Evolutionary conservation across 192 early-diverging fungal species (phyloP).

Genomic region (Martensiomyces pterosporus): DNA sequence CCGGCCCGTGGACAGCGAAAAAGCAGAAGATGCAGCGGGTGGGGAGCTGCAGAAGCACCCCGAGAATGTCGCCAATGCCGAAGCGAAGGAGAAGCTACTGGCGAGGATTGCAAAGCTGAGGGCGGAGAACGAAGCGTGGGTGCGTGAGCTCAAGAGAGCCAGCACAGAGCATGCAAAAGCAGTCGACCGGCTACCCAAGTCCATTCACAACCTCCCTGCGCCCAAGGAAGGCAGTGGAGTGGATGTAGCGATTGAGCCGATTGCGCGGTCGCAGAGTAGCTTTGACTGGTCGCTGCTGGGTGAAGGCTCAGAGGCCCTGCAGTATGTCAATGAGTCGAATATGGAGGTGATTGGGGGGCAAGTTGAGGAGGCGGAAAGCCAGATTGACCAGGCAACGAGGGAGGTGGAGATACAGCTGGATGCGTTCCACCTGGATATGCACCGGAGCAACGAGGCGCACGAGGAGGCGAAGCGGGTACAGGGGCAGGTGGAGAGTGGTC

Average conservation of each 20-base stretch:
- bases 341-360: slow-evolving; percentile 6
- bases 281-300: slow-evolving; percentile 18
- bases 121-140: slow-evolving; percentile 32
- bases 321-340: slow-evolving; percentile 4
- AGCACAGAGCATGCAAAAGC: slow-evolving; percentile 21
- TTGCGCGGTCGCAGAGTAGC: slow-evolving; percentile 3
- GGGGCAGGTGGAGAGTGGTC: background rate
- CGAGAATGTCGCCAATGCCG: slow-evolving; percentile 34
- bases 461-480: slow-evolving; percentile 2
- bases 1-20: slow-evolving; percentile 16
- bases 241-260: slow-evolving; percentile 8
- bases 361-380: slow-evolving; percentile 15
- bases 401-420: slow-evolving; percentile 42
- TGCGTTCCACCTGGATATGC: slow-evolving; percentile 38
- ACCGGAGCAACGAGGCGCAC: slow-evolving; percentile 16
- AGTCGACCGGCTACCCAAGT: slow-evolving; percentile 31
- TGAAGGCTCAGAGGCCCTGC: background rate
- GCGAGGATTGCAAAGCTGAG: slow-evolving; percentile 17
- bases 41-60: slow-evolving; percentile 27
- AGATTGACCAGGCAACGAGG: slow-evolving; percentile 13
- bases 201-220: slow-evolving; percentile 14
- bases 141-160: slow-evolving; percentile 34
- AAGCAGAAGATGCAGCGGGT: background rate
- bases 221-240: background rate
- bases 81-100: slow-evolving; percentile 16